Evolutionary conservation across 805 yeast genomes (phyloP), one percentile per base, ranked within the genome.

Genomic region (Hanseniaspora lachancei): DNA sequence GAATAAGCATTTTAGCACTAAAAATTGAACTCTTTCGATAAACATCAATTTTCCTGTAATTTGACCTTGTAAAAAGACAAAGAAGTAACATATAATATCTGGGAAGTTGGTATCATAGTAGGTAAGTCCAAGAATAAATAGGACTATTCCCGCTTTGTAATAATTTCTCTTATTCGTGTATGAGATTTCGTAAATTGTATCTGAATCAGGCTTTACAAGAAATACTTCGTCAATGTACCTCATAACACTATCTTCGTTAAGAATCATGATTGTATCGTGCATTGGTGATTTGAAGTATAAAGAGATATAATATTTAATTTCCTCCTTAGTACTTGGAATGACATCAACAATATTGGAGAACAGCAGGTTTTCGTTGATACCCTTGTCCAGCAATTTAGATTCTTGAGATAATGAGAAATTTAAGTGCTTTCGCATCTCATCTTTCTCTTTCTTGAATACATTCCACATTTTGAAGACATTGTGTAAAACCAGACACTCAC

Each of bases 1-100:
- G 32, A 48, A 49, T 24, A 67, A 47, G 46, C 57, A 57, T 27
- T 62, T 50, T n/a, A 67, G 51, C 20, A 67, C 39, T 9, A 66
- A 49, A 42, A 61, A 62, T 52, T 67, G 70, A 0, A 64, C 61
- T 27, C 64, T 61, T 49, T 68, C 71, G 7, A 66, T 34, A 43
- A 58, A 68, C 54, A 59, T 62, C 12, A 58, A 58, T 48, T 68
- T 68, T 1, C 62, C 61, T 7, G 66, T 60, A 7, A 61, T 41
- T 21, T 62, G 60, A 2, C 72, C 72, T n/a, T 59, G 57, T 36
- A 68, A 42, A 47, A 58, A 60, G 1, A 61, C 58, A 13, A 62
- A 49, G 29, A 66, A 63, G 20, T 55, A 47, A n/a, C 56, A 50
- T 10, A 68, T 39, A 3, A 63, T 44, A 1, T 46, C 38, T 6